Evolutionary conservation across 345 rosid species (phyloP), one percentile per base, ranked within the genome.

Genomic region (Gossypium arboreum): DNA sequence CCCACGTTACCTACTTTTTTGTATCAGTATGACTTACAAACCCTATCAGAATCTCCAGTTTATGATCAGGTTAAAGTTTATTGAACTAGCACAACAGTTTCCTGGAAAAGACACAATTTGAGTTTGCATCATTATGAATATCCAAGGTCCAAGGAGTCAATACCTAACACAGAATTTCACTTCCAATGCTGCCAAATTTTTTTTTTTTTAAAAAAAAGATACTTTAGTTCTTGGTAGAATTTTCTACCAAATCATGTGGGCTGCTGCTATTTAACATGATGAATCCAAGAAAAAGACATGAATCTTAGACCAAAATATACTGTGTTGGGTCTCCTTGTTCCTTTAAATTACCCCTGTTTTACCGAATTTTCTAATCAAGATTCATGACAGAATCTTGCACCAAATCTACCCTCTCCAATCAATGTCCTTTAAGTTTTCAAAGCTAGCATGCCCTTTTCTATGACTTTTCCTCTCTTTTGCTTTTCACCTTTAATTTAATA

Each of bases 311-410:
- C 68, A 10, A 9, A 39, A 39, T 1, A 39, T 13, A 17, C 7
- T 7, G 1, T 8, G 67, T 3, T 41, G 41, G 24, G 68, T 64
- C 20, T 3, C 18, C 18, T 24, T 8, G 17, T 47, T n/a, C 20
- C 41, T 15, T 68, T 48, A 11, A 65, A 43, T 3, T 43, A 11
- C 22, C 52, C 52, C n/a, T 10, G 12, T 39, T 63, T 62, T 62
- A 4, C 24, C 25, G 24, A 56, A 18, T 65, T 43, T 39, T 43
- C 17, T 18, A 43, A 18, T 18, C 29, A 65, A 66, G 27, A n/a
- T 65, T 66, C 70, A 16, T 18, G 16, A 4, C 13, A 43, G 69
- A 66, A 66, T 66, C 70, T 66, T 43, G 29, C 70, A 44, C 54
- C 52, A 44, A 66, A 66, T 43, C 70, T 11, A 65, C 24, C 13